Conservation (phyloP, 2,329 filamentous ascomycete species). For the Pseudocercospora cruenta region DNA sequence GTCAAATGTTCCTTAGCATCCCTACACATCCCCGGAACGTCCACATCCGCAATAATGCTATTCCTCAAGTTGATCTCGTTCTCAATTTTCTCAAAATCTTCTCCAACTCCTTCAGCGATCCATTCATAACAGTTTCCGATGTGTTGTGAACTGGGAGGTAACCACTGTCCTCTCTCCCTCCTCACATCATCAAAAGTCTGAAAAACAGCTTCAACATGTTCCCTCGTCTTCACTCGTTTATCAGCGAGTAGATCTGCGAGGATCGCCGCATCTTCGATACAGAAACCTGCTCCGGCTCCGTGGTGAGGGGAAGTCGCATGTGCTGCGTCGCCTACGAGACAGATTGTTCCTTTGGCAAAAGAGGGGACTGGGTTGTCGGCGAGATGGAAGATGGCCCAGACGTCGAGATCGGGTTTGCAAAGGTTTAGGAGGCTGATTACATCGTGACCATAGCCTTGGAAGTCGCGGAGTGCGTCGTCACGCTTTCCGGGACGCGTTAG, state of each 20-base stretch:
- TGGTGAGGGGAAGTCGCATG: conserved; percentile 50
- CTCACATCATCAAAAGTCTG: conserved; percentile 44
- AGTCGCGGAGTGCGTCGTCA: conserved; percentile 31
- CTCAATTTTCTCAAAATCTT: conserved; percentile 29
- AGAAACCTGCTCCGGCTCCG: conserved; percentile 40
- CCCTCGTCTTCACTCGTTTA: conserved; percentile 19
- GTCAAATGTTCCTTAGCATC: conserved; percentile 23
- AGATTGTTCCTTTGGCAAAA: conserved; percentile 41
- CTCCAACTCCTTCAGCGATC: conserved; percentile 29
- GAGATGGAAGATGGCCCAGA: conserved; percentile 48
- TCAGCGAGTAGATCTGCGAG: conserved; percentile 35
- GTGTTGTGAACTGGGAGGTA: conserved; percentile 47
- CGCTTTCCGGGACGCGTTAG: conserved; percentile 30
- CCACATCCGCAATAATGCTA: conserved; percentile 28
- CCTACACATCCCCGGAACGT: conserved; percentile 28
- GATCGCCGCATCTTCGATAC: conserved; percentile 37
- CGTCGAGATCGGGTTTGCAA: conserved; percentile 30
- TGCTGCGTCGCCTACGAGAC: conserved; percentile 46
- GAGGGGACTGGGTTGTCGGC: conserved; percentile 41
- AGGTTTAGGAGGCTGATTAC: conserved; percentile 32
- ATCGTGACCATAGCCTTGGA: conserved; percentile 30
- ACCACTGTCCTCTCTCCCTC: conserved; percentile 49
- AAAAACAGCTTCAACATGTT: conserved; percentile 43
- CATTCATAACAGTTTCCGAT: conserved; percentile 47
- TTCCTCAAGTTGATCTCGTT: conserved; percentile 31